Base-by-base conservation (phyloP, 2,329 filamentous ascomycete genomes). In the Aspergillus arachidicola region DNA sequence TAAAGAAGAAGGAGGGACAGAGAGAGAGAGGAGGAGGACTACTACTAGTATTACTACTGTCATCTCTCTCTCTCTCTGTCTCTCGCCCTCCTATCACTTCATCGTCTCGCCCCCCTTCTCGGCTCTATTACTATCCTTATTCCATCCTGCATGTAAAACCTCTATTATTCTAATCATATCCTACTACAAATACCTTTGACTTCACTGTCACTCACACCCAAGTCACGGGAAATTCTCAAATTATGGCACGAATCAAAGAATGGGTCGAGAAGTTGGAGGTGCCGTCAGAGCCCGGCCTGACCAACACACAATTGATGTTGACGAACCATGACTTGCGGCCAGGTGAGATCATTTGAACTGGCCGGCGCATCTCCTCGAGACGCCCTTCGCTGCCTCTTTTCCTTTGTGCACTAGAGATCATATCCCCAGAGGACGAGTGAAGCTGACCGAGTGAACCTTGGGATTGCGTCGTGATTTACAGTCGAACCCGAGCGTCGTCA, bases 301-400 rank as follows among this genome's bases (percentile, higher is more conserved):
- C 89, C 9, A 89, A 85, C 59, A 86, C 89, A 19, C 92, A 97
- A 82, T 83, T 96, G 69, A 93, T 97, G 90, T 85, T 97, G 75
- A 91, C 88, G 69, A 97, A 97, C 77, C 80, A 92, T 76, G 92
- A 95, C 78, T 83, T 95, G 67, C 93, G 92, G 69, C 84, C 84
- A 74, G 83, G 82, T 84, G 71, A 72, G 72, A 68, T 50, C 43
- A n/a, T 32, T 51, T 23, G 46, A 56, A 59, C 59, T 59, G 53
- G 48, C 62, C 48, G 43, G 41, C 59, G 50, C 36, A 58, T 62
- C 32, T 21, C 38, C 46, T 38, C 58, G 58, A 53, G 60, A 59
- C 63, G 57, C 69, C 60, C 30, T 21, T 43, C 34, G 45, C 41
- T 28, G 58, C 50, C 57, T 36, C 16, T 59, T 36, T 41, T 57